A percentile compares a stretch with the other conserved stretches of the same genome.
phyloP scores from a whole-genome alignment of 192 early-diverging fungal species.

The Rhizophagus prolifer region DNA sequence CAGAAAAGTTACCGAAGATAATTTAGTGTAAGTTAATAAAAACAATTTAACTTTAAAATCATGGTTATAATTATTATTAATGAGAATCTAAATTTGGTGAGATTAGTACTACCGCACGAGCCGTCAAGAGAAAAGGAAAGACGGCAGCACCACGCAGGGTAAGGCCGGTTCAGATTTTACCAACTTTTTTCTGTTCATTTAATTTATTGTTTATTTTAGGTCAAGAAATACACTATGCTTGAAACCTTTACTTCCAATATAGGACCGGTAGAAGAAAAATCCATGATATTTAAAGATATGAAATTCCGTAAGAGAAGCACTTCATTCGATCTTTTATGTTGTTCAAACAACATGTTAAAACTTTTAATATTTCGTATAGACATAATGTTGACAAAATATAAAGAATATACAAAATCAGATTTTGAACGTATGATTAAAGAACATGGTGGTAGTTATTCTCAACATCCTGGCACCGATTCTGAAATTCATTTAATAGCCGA shows the following conservation, averaged over 20 bases:
- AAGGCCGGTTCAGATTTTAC: not conserved
- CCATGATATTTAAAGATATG: constrained; percentile 59
- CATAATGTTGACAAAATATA: constrained; percentile 22
- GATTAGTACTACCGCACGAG: not conserved
- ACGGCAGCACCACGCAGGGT: not conserved
- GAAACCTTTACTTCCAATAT: not conserved
- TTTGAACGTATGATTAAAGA: constrained; percentile 60
- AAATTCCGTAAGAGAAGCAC: constrained; percentile 52
- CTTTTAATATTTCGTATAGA: not conserved
- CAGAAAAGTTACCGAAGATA: constrained; percentile 22
- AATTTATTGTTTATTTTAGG: no score
- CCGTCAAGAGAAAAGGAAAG: not conserved
- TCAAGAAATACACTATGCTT: not conserved
- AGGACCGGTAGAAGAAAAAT: constrained; percentile 37
- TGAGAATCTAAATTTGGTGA: not conserved
- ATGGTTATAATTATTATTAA: no score
- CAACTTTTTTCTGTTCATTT: not conserved
- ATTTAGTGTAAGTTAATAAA: constrained; percentile 12
- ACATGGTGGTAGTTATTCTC: constrained; percentile 63
- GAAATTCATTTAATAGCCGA: constrained; percentile 21
- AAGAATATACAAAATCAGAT: constrained; percentile 46
- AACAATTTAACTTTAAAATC: no score
- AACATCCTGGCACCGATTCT: constrained; percentile 31
- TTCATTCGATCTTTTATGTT: not conserved
- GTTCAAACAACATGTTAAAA: not conserved